These are phyloP conservation scores for Bertia moriformis DNA, from an alignment of 2,329 filamentous ascomycete genomes.

Conservation along the genomic window DNA sequence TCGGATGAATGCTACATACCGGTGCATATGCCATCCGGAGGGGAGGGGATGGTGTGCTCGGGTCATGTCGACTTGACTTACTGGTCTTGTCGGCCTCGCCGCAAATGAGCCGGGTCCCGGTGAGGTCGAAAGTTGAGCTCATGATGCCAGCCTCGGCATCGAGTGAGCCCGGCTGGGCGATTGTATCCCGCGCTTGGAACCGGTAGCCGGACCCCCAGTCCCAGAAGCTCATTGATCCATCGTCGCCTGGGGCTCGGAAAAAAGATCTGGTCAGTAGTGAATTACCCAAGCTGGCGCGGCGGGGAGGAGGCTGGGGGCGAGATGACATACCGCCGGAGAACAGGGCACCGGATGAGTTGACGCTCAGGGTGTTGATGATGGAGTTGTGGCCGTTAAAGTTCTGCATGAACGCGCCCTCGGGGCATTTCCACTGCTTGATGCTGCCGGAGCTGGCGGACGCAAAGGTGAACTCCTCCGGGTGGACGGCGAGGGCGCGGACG, in stretches of 20 bases:
- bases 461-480: slow-evolving; percentile 92
- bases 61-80: too few species aligned
- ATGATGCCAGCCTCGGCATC: slow-evolving; percentile 93
- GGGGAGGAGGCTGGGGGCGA: not conserved
- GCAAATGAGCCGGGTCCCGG: slow-evolving; percentile 75
- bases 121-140: slow-evolving; percentile 82
- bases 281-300: not conserved
- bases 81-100: slow-evolving; percentile 95
- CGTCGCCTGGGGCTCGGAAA: slow-evolving; percentile 60
- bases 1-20: too few species aligned
- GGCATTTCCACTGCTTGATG: slow-evolving; percentile 99
- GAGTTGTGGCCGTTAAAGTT: slow-evolving; percentile 95
- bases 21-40: too few species aligned
- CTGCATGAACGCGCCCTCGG: slow-evolving; percentile 96
- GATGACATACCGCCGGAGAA: slow-evolving; percentile 65
- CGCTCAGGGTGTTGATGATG: slow-evolving; percentile 85
- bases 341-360: slow-evolving; percentile 87
- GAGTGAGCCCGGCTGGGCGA: slow-evolving; percentile 82
- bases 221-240: slow-evolving; percentile 94
- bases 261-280: too few species aligned
- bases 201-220: slow-evolving; percentile 95
- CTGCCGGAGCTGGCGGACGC: slow-evolving; percentile 79
- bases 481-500: slow-evolving; percentile 68
- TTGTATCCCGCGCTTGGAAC: slow-evolving; percentile 80
- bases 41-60: too few species aligned